Conservation (phyloP, 75 land plant genomes). For the Pseudotsuga menziesii region DNA sequence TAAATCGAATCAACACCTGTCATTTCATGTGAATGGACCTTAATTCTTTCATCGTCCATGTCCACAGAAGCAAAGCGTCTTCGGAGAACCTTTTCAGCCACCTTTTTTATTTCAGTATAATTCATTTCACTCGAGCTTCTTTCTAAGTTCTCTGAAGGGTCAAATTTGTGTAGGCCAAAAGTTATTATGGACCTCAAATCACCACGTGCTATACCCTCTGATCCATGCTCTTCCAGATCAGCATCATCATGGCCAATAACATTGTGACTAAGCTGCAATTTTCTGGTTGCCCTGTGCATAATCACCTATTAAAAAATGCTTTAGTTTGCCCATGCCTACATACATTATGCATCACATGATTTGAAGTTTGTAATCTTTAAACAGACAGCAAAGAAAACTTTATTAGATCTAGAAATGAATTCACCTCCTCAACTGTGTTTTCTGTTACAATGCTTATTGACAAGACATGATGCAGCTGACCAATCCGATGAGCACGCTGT, state of each 20-base stretch:
- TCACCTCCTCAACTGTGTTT: constrained; percentile 79
- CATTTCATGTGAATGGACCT: constrained; percentile 7
- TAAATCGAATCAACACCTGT: constrained; percentile 15
- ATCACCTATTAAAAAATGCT: constrained; percentile 45
- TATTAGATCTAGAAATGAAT: constrained; percentile 13
- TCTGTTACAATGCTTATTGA: constrained; percentile 69
- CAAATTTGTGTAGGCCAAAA: constrained; percentile 67
- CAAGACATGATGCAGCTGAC: constrained; percentile 75
- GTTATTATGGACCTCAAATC: constrained; percentile 65
- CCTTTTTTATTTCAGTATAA: constrained; percentile 19
- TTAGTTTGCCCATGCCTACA: neutral
- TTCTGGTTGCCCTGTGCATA: constrained; percentile 76
- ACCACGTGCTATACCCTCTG: constrained; percentile 21
- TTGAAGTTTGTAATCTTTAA: neutral
- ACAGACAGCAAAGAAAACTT: neutral
- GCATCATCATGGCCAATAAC: constrained; percentile 53
- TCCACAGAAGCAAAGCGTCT: constrained; percentile 21
- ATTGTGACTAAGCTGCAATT: constrained; percentile 66
- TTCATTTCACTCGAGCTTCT: constrained; percentile 16
- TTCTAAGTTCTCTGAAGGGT: constrained; percentile 22
- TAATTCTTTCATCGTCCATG: constrained; percentile 33
- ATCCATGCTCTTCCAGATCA: constrained; percentile 15
- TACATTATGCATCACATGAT: neutral
- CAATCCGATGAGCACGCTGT: constrained; percentile 91
- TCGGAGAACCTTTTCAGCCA: constrained; percentile 42